Evolutionary conservation across 345 rosid genomes (phyloP), one percentile per base, ranked within the genome.

Genomic region (Salix suchowensis): DNA sequence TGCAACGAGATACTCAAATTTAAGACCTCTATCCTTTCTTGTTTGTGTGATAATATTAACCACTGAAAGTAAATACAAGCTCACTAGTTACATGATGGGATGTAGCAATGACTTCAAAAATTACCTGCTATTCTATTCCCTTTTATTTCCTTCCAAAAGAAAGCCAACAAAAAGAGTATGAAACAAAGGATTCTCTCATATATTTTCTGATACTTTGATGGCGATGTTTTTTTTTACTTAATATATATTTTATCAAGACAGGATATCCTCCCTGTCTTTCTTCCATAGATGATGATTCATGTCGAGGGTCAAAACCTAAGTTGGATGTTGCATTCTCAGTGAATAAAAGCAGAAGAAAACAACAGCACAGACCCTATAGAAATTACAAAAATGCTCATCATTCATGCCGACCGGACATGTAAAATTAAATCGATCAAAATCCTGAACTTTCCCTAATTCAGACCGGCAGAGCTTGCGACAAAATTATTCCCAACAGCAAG

Each of bases 101-200:
- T 4, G 46, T 37, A 68, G 54, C 30, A 18, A 54, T 72, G 74
- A 55, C 70, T 76, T 86, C 64, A 58, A 72, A 82, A 68, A 14
- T 72, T 78, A 80, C 79, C 80, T 42, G 77, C 74, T 68, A 26
- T 14, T 46, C 70, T 64, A 65, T 70, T 80, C 81, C 66, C 54
- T 61, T 79, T 42, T 44, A 42, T 70, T 48, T 76, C 48, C 71
- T 77, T 85, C 87, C 85, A 78, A 85, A 71, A 70, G 81, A 84
- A 76, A 81, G 71, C 80, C 80, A 76, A 80, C 81, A 80, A 87
- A 84, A 73, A 23, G 70, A 23, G 73, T 14, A 58, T 62, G 55
- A 71, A 75, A n/a, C 8, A 39, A 55, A 48, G 78, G 86, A 82
- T 83, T 76, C 83, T 78, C 67, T 50, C 65, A 26, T 65, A 65